Evolutionary conservation across 768 basidiomycete species (phyloP).

Genomic region (Tulasnella sp.): DNA sequence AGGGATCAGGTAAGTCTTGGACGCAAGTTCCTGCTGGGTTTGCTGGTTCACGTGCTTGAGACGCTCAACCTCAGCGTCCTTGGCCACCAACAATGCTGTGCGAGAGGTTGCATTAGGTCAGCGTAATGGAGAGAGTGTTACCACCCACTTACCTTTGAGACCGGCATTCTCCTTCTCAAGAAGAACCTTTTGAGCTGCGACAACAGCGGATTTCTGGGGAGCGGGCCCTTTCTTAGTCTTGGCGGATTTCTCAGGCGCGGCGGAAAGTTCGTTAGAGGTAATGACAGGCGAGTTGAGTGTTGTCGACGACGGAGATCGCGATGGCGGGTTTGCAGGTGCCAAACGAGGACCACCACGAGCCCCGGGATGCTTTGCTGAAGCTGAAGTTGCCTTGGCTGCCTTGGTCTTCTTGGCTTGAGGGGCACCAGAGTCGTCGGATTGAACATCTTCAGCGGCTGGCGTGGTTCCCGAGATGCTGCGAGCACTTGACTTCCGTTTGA

Average conservation of each 20-base stretch:
- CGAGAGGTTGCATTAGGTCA: background rate
- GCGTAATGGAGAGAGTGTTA: background rate
- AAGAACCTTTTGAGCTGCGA: background rate
- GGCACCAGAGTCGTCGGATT: too few species aligned
- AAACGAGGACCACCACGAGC: too few species aligned
- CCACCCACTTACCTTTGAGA: background rate
- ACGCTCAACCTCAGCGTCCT: background rate
- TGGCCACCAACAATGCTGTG: background rate
- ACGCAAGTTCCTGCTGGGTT: background rate
- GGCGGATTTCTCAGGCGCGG: background rate
- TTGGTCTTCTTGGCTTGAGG: too few species aligned
- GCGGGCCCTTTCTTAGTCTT: background rate
- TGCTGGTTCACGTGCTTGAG: background rate
- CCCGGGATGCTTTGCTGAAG: too few species aligned
- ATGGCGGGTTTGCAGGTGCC: too few species aligned
- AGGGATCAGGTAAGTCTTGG: background rate
- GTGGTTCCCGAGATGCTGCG: too few species aligned
- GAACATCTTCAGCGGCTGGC: too few species aligned
- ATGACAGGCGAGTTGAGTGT: too few species aligned
- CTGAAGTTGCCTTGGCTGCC: too few species aligned
- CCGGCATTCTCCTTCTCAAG: background rate
- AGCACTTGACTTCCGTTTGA: too few species aligned
- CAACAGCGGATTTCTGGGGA: background rate
- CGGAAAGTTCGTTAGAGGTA: too few species aligned
- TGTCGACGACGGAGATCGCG: too few species aligned